phyloP scores from a whole-genome alignment of 305 asterid species.

The Ajuga reptans region DNA sequence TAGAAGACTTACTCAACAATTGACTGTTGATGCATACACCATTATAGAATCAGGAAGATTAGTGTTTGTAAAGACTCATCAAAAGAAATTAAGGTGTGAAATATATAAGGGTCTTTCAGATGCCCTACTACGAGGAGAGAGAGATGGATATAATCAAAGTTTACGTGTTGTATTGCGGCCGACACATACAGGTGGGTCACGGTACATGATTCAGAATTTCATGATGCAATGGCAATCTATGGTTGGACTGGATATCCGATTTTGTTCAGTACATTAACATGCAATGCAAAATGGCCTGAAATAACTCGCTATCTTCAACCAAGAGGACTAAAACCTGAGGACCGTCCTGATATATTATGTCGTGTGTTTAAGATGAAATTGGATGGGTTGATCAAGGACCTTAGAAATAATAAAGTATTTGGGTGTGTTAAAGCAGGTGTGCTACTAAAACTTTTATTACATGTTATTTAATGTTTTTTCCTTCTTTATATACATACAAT shows the following conservation, averaged over 20 bases:
- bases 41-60: not conserved
- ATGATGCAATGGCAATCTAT: not conserved
- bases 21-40: not conserved
- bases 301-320: not conserved
- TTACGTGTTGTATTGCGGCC: no score
- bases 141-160: no score
- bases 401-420: not conserved
- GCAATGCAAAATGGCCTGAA: not conserved
- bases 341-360: no score
- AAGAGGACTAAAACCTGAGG: not conserved
- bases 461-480: no score
- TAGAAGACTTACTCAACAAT: not conserved
- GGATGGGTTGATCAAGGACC: not conserved
- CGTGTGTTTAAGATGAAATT: no score
- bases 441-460: no score
- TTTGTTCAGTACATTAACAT: not conserved
- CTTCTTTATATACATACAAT: no score
- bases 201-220: not conserved
- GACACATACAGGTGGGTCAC: not conserved
- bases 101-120: not conserved
- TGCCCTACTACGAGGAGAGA: not conserved
- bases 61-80: no score
- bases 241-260: not conserved
- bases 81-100: not conserved
- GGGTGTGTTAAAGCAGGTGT: not conserved